Base-by-base conservation (phyloP, 2,329 filamentous ascomycete species). In the Alternaria arbusti region DNA sequence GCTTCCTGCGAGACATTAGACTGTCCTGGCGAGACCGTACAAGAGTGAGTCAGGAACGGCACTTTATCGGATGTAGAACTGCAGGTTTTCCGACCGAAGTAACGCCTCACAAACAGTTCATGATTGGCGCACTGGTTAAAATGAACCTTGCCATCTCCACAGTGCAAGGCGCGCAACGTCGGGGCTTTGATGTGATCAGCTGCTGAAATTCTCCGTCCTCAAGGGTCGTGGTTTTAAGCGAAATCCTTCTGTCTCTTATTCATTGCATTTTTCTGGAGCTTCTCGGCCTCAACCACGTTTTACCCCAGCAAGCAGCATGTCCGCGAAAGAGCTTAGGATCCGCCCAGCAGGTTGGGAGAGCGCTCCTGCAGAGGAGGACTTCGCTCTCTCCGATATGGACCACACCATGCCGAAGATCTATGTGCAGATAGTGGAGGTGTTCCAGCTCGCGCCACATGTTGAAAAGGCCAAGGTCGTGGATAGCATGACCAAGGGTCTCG, bases 371-470 rank as follows among this genome's bases (percentile, higher is more conserved):
- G 32, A 40, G 15, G 52, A 54, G 32, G 15, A 25, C 20, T 54
- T 54, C 22, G 32, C 22, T 13, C 32, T 54, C 22, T 54, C 52
- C 17, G 22, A 43, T 28, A 40, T 70, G 63, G 59, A 56, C 12
- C 54, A 52, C 15, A 44, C 49, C n/a, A 62, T 71, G 69, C 69
- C 69, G 32, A 71, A 71, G 59, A 60, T 70, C 44, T 71, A 69
- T 30, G 63, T 65, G 13, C 61, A 65, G 40, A 65, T 71, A 28
- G 59, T 54, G 28, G 68, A 70, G 43, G 36, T 70, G 10, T 71
- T 70, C 57, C 55, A 61, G 43, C 58, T 71, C 8, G 45, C 61
- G 5, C 40, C 45, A 20, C 44, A 54, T 13, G 36, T 55, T 0
- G 49, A 71, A 32, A 62, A 62, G 43, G 46, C 51, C 3, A 49